Percentiles rank a stretch among this genome's conserved stretches.
phyloP scores from a whole-genome alignment of 2,329 filamentous ascomycete species.

The Diaporthe vaccinii region DNA sequence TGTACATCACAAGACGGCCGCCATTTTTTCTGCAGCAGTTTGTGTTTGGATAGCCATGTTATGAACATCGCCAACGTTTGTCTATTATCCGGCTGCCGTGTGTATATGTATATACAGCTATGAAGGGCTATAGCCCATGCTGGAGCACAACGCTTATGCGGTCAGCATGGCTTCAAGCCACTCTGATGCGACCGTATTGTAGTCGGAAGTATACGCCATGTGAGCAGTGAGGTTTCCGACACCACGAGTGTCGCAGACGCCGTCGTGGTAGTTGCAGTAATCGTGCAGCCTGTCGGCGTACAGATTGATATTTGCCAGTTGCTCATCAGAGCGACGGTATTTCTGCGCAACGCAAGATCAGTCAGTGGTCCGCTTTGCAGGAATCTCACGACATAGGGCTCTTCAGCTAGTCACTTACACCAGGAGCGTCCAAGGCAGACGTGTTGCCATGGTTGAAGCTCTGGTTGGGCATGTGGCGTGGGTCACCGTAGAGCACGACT shows the following conservation, averaged over 20 bases:
- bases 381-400: not conserved
- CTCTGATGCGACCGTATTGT: not conserved
- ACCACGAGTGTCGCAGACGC: not conserved
- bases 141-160: not conserved
- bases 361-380: not conserved
- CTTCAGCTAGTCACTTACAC: not conserved
- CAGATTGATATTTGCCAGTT: not conserved
- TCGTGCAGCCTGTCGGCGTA: constrained; percentile 9
- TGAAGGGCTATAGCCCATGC: not conserved
- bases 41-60: not conserved
- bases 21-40: too few species aligned
- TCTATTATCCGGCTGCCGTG: not conserved
- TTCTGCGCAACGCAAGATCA: not conserved
- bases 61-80: not conserved
- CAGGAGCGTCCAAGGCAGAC: constrained; percentile 14
- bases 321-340: constrained; percentile 9
- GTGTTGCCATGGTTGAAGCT: constrained; percentile 11
- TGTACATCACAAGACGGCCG: too few species aligned
- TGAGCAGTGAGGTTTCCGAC: constrained; percentile 7
- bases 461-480: constrained; percentile 29
- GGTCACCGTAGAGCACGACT: constrained; percentile 20
- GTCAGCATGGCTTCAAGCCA: not conserved
- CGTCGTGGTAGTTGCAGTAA: constrained; percentile 30
- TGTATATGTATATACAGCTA: not conserved
- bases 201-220: constrained; percentile 3